Evolutionary conservation across 805 yeast genomes (phyloP).

Genomic region (Ogataea siamensis): DNA sequence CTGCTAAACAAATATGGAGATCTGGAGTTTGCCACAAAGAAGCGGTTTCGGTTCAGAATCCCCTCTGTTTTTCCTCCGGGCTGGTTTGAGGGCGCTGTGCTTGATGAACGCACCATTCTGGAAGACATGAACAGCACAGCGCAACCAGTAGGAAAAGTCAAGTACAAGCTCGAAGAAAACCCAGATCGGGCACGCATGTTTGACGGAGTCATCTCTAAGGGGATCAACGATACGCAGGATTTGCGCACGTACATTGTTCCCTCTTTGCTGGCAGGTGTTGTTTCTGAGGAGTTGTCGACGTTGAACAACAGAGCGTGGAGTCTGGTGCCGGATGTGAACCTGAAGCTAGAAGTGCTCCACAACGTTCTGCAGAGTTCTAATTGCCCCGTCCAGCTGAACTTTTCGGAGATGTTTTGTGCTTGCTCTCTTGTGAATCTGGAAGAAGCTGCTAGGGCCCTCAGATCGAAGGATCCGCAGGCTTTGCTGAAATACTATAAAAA

Average conservation of each 20-base stretch:
- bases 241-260: constrained; percentile 33
- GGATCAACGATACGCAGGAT: constrained; percentile 12
- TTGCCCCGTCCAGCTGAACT: constrained; percentile 42
- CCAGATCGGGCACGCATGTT: constrained; percentile 28
- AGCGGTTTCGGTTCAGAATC: constrained; percentile 47
- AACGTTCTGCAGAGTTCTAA: constrained; percentile 35
- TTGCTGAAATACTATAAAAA: constrained; percentile 29
- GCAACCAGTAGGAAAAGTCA: constrained; percentile 34
- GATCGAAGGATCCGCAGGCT: constrained; percentile 4
- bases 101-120: constrained; percentile 30
- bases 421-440: constrained; percentile 34
- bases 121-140: constrained; percentile 13
- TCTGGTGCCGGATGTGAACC: constrained; percentile 31
- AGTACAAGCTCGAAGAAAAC: constrained; percentile 32
- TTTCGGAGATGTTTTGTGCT: constrained; percentile 38
- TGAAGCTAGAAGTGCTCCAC: constrained; percentile 36
- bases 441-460: constrained; percentile 22
- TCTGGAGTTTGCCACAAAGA: constrained; percentile 45
- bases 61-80: constrained; percentile 49
- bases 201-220: constrained; percentile 28
- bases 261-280: constrained; percentile 31
- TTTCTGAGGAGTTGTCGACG: constrained; percentile 29
- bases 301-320: constrained; percentile 32
- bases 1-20: constrained; percentile 58
- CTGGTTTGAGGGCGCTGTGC: constrained; percentile 33